Percentiles rank a stretch among this genome's conserved stretches.
Conservation (phyloP, 2,329 filamentous ascomycete species). For the Ophiocordyceps camponoti-leonardi region DNA sequence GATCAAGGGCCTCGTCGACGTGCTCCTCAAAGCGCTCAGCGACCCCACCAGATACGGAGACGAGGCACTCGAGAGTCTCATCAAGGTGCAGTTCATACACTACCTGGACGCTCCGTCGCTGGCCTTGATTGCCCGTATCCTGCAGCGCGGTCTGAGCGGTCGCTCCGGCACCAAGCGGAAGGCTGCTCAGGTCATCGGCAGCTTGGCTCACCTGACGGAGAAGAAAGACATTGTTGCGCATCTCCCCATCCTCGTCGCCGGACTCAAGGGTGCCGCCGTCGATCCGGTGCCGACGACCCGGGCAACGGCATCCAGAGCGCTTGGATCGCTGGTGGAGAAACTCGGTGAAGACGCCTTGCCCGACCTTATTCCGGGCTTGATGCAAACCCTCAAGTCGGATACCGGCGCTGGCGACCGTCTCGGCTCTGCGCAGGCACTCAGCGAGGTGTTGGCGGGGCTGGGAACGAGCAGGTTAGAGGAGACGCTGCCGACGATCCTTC, state of each 20-base stretch:
- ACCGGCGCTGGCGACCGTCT: slow-evolving; percentile 91
- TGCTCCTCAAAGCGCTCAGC: slow-evolving; percentile 88
- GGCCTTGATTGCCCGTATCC: slow-evolving; percentile 83
- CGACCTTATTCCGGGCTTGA: slow-evolving; percentile 91
- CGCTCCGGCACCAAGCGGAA: slow-evolving; percentile 92
- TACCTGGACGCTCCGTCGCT: slow-evolving; percentile 96
- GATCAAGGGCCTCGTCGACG: slow-evolving; percentile 79
- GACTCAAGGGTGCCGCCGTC: slow-evolving; percentile 74
- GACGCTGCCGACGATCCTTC: slow-evolving; percentile 85
- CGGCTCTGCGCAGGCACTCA: slow-evolving; percentile 89
- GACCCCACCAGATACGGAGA: slow-evolving; percentile 97
- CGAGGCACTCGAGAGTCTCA: slow-evolving; percentile 78
- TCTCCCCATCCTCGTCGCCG: slow-evolving; percentile 80
- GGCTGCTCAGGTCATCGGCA: slow-evolving; percentile 93
- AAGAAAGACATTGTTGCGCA: slow-evolving; percentile 86
- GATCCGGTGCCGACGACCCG: slow-evolving; percentile 94
- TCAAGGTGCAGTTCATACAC: slow-evolving; percentile 97
- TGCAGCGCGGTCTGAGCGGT: slow-evolving; percentile 81
- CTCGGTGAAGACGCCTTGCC: slow-evolving; percentile 91
- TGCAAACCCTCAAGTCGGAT: slow-evolving; percentile 95
- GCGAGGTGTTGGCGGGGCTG: slow-evolving; percentile 86
- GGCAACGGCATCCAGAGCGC: slow-evolving; percentile 85
- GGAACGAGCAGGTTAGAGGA: slow-evolving; percentile 88
- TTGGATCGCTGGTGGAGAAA: slow-evolving; percentile 95
- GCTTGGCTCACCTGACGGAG: slow-evolving; percentile 89